Base-by-base conservation (phyloP, 1,139 yeast genomes). In the Yamadazyma siamensis region DNA sequence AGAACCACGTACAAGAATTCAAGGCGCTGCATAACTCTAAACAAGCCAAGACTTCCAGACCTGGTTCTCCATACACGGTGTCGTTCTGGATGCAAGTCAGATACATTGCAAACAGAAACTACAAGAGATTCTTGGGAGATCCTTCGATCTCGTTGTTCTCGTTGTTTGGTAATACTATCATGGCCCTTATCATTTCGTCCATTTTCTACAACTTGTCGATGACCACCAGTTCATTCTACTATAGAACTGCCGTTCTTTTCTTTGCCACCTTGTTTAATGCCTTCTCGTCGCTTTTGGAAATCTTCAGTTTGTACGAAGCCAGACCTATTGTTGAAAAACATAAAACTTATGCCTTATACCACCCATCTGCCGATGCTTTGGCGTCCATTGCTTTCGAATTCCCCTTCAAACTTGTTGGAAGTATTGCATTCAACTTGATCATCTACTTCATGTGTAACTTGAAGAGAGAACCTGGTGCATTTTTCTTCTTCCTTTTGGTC, bases 301-400 rank as follows among this genome's bases (percentile, higher is more conserved):
- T 77, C 46, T 64, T 77, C 34, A 55, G 70, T 31, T 61, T 76
- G 28, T 79, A 71, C 44, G 75, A 73, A 32, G 67, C 74, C 31
- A 70, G 85, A 50, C 76, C 77, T 13, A 72, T 78, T 46, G 64
- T 77, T 28, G 73, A 73, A 39, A 79, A 78, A 51, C 86, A 79
- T 44, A 75, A 73, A 43, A 65, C 73, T 17, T 78, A 73, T 48
- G 37, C 35, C 6, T 29, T 36, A 20, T 79, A 78, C 44, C 79
- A 76, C 38, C 75, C 79, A 15, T 69, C 82, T 19, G 80, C 80
- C 7, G 83, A 79, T 49, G 77, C 83, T 4, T 47, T 77, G 29
- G 80, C 77, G 33, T 67, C 69, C 31, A 62, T 77, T 40, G 47
- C 77, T 32, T 70, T 80, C 19, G 80, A 76, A 42, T 49, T 77